Evolutionary conservation across 2,329 filamentous ascomycete species (phyloP).

Genomic region (Penicillium palitans): DNA sequence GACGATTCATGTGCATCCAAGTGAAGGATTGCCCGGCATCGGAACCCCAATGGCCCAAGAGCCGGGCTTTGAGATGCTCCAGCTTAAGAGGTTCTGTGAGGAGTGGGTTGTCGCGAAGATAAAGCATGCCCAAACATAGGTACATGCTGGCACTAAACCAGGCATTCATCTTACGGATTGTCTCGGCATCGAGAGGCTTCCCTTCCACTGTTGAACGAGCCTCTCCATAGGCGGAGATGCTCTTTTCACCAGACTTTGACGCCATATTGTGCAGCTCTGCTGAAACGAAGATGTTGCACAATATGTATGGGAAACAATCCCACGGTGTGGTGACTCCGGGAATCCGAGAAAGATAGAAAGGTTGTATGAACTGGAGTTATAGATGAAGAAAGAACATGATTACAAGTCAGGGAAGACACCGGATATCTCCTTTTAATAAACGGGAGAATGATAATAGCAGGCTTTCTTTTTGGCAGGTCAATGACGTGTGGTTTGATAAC

Average conservation of each 20-base stretch:
- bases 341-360: neutral
- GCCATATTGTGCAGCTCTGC: constrained; percentile 10
- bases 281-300: neutral
- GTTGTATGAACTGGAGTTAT: neutral
- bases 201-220: constrained; percentile 66
- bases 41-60: constrained; percentile 77
- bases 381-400: neutral
- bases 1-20: constrained; percentile 77
- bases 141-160: constrained; percentile 76
- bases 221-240: constrained; percentile 64
- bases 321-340: neutral
- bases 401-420: neutral
- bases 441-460: neutral
- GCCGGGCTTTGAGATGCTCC: constrained; percentile 70
- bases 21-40: constrained; percentile 80
- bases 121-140: constrained; percentile 77
- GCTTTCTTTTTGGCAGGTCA: constrained; percentile 1
- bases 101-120: constrained; percentile 71
- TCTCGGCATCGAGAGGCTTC: constrained; percentile 63
- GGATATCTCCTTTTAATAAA: neutral
- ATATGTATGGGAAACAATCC: neutral
- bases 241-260: constrained; percentile 47
- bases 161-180: constrained; percentile 67
- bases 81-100: constrained; percentile 67
- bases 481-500: constrained; percentile 3